Evolutionary conservation across 805 yeast species (phyloP), one percentile per base, ranked within the genome.

Genomic region (Myxozyma neglecta): DNA sequence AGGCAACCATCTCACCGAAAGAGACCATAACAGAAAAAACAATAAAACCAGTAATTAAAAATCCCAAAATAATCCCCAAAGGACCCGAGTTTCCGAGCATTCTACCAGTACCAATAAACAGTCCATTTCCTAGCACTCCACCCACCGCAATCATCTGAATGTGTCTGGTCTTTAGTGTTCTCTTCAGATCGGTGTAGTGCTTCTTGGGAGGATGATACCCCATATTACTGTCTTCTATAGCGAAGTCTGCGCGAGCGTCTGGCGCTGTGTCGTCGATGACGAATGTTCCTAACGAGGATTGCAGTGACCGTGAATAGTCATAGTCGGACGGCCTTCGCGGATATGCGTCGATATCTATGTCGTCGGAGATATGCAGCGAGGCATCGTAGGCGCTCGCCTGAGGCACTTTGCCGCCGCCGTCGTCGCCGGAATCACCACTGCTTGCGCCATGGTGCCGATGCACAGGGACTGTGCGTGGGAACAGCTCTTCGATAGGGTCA

Each of bases 61-160:
- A 78, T 10, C 70, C 71, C 44, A 64, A 74, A n/a, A 72, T 54
- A 11, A 71, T 68, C 3, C 73, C 74, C 13, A 71, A 68, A 2
- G 88, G 87, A 5, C 71, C 71, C 65, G 85, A 84, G 36, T 76
- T 73, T 37, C 74, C 71, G 65, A 88, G 78, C 1, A 88, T 81
- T 18, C 77, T 74, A 44, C 90, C 90, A 13, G 85, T 77, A 68
- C 91, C 90, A 53, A 88, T 85, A 66, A 88, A 83, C 59, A 87
- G 74, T 72, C 93, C 92, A 2, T 90, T 85, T 67, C 93, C 93
- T 54, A 87, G 84, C 67, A 87, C 84, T 39, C 90, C 88, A 37
- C 90, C 90, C 46, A 88, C 80, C 44, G 90, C 86, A 68, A 88
- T 86, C 86, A 88, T 83, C 62, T 85, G 83, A 70, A 88, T 77